A percentile compares a stretch with the other conserved stretches of the same genome.
Evolutionary conservation across 2,329 filamentous ascomycete genomes (phyloP).

Genomic region (Byssothecium circinans): DNA sequence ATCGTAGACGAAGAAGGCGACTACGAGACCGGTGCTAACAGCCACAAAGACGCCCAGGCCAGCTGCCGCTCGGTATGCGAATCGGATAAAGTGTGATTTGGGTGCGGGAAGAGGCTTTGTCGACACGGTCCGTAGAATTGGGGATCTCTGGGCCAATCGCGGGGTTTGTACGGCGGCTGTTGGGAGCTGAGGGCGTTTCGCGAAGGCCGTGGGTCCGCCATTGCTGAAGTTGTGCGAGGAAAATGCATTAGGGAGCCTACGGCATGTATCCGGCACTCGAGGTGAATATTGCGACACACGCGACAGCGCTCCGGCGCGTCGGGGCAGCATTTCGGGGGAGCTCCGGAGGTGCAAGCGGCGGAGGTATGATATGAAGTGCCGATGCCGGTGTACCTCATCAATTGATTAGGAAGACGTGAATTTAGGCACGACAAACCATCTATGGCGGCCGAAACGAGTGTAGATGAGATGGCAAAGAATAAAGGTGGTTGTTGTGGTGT

Average conservation of each 20-base stretch:
- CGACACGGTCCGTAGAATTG: conserved; percentile 29
- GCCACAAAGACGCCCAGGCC: conserved; percentile 75
- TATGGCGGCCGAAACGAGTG: conserved; percentile 10
- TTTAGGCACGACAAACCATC: conserved; percentile 6
- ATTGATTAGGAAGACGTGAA: conserved; percentile 11
- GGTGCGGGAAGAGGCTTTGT: conserved; percentile 35
- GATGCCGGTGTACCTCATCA: conserved; percentile 2
- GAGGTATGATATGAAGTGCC: conserved; percentile 5
- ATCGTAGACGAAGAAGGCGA: conserved; percentile 92
- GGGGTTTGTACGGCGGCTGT: conserved; percentile 20
- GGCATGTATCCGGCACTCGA: conserved; percentile 18
- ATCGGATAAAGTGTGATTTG: conserved; percentile 47
- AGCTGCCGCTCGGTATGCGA: conserved; percentile 70
- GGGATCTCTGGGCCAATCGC: conserved; percentile 19
- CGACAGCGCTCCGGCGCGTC: conserved; percentile 34
- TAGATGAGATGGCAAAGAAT: background rate
- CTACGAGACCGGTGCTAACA: conserved; percentile 67
- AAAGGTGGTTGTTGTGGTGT: background rate
- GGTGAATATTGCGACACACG: conserved; percentile 25
- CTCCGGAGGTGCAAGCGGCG: conserved; percentile 1
- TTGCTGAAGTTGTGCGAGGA: conserved; percentile 26
- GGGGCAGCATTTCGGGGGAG: conserved; percentile 29
- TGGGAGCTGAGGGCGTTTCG: conserved; percentile 27
- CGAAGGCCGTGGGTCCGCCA: conserved; percentile 24
- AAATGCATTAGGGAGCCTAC: conserved; percentile 5